Evolutionary conservation across 768 basidiomycete genomes (phyloP).

Genomic region (Xerocomus potaroensis): DNA sequence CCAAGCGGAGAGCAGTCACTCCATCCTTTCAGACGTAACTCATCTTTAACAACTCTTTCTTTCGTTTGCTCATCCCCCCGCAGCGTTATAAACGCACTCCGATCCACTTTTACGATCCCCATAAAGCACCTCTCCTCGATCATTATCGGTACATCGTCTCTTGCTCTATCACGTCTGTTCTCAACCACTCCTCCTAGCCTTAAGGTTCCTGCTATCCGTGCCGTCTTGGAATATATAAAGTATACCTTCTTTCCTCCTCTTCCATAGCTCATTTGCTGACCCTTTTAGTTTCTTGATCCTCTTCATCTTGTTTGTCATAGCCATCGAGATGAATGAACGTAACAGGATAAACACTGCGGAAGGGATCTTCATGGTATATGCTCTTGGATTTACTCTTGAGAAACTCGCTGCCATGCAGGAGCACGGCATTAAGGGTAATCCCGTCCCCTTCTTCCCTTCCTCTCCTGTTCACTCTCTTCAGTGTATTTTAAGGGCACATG

Average conservation of each 20-base stretch:
- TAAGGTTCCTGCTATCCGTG: constrained; percentile 90
- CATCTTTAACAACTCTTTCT: background rate
- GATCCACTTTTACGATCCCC: constrained; percentile 91
- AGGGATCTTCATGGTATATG: constrained; percentile 70
- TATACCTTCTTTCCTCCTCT: constrained; percentile 27
- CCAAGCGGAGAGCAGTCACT: constrained; percentile 80
- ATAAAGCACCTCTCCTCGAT: constrained; percentile 89
- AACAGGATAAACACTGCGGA: constrained; percentile 65
- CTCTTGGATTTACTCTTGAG: constrained; percentile 83
- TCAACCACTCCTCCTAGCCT: constrained; percentile 42
- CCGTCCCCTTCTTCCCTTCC: background rate
- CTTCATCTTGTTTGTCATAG: constrained; percentile 73
- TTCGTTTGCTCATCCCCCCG: background rate
- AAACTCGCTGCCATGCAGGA: constrained; percentile 95
- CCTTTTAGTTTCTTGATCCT: constrained; percentile 62
- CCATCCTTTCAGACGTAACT: constrained; percentile 83
- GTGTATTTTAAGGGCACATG: constrained; percentile 85
- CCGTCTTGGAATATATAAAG: constrained; percentile 88
- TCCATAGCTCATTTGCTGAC: background rate
- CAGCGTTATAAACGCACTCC: constrained; percentile 93
- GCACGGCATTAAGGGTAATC: constrained; percentile 80
- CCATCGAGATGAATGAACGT: constrained; percentile 68
- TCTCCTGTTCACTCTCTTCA: constrained; percentile 25
- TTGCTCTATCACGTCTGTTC: background rate
- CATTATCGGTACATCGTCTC: constrained; percentile 72